Conservation (phyloP, 345 rosid genomes). For the Populus pruinosa region DNA sequence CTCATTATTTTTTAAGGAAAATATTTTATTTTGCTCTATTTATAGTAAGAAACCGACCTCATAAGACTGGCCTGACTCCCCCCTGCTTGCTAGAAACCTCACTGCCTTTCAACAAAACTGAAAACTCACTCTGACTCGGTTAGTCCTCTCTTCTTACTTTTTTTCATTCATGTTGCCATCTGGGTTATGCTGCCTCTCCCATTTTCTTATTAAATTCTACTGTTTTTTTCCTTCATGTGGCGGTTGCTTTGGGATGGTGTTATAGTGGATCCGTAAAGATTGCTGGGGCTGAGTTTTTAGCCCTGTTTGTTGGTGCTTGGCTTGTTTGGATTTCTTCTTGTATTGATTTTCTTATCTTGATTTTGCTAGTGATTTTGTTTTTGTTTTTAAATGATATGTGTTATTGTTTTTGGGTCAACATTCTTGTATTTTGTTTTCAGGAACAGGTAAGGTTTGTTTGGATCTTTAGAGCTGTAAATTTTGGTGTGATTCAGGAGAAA, state of each 20-base stretch:
- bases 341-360: neutral
- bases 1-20: slow-evolving; percentile 19
- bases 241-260: slow-evolving; percentile 15
- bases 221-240: slow-evolving; percentile 9
- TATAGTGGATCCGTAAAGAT: slow-evolving; percentile 16
- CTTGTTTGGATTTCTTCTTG: slow-evolving; percentile 5
- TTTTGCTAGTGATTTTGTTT: neutral
- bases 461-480: neutral
- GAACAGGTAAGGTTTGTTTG: neutral
- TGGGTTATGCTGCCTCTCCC: slow-evolving; percentile 23
- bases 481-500: neutral
- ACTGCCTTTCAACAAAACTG: neutral
- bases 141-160: slow-evolving; percentile 20
- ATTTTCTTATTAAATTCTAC: slow-evolving; percentile 7
- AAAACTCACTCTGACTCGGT: slow-evolving; percentile 24
- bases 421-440: slow-evolving; percentile 9
- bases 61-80: neutral
- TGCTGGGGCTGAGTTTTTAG: slow-evolving; percentile 17
- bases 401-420: slow-evolving; percentile 8
- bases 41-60: neutral
- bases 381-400: neutral
- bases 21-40: neutral
- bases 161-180: slow-evolving; percentile 22
- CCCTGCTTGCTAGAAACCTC: neutral
- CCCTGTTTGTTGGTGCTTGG: slow-evolving; percentile 10